Base-by-base conservation (phyloP, 2,329 filamentous ascomycete genomes). In the Alternaria brassicae region DNA sequence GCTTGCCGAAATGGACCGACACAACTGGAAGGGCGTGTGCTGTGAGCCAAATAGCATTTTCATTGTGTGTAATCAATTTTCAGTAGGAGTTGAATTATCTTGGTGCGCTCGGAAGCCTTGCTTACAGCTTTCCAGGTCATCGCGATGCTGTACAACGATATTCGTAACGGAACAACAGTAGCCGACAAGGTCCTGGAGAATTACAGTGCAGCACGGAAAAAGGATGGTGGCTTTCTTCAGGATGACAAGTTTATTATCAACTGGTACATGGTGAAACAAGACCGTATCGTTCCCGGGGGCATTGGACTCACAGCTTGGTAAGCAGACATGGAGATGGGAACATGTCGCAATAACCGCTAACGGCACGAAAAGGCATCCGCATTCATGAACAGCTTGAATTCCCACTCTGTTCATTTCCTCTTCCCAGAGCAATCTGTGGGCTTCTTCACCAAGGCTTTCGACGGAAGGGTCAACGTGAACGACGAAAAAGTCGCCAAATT, bases 1-100 rank as follows among this genome's bases (percentile, higher is more conserved):
- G 30, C 49, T 78, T 19, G 50, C 58, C 17, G 70, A 79, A 60
- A 80, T 81, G 77, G 78, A 80, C 59, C 50, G 66, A 12, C 74
- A 77, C 41, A 66, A 65, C 0, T 81, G 78, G 78, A 61, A 80
- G 2, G 78, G 80, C 0, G 79, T 78, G 1, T 81, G 79, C 47
- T 81, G 79, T 57, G 80, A 81, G 65, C 80, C 79, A 2, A 82
- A 81, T 63, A 65, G 62, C 3, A 71, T 79, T 7, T 79, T 79
- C 56, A 62, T 79, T 4, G 74, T 79, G 42, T 81, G 79, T 66
- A 81, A 81, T 60, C 80, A 81, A 56, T 81, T 81, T 67, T 79
- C 78, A 3, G 78, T 79, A 67, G 39, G 68, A 59, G 25, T 21
- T 19, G 8, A 41, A 19, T 56, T 5, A 25, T 17, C n/a, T n/a